Conservation (phyloP, 768 basidiomycete genomes). For the Boletellus sp. region DNA sequence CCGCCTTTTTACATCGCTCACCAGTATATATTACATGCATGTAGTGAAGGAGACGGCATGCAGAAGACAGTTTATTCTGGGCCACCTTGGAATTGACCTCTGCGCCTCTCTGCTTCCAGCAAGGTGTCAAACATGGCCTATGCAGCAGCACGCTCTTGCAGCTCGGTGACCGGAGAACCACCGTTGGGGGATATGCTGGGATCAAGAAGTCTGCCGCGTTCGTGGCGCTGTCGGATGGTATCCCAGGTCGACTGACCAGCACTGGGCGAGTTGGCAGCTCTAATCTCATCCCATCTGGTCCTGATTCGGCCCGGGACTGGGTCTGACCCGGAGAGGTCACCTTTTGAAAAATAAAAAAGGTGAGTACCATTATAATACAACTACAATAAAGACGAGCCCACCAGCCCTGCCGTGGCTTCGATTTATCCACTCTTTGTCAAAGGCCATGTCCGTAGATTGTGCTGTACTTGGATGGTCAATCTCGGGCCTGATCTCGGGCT, state of each 20-base stretch:
- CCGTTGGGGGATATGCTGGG: constrained; percentile 4
- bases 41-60: neutral
- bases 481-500: constrained; percentile 7
- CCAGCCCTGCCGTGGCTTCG: constrained; percentile 8
- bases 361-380: neutral
- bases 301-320: constrained; percentile 12
- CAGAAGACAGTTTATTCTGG: constrained; percentile 1
- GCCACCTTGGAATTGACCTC: constrained; percentile 21
- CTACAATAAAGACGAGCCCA: constrained; percentile 6
- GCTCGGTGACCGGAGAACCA: constrained; percentile 10
- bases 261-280: constrained; percentile 46
- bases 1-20: constrained; percentile 1
- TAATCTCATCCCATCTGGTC: constrained; percentile 66
- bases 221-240: constrained; percentile 55
- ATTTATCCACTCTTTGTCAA: constrained; percentile 20
- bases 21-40: constrained; percentile 6
- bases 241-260: constrained; percentile 62
- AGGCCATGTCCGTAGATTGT: constrained; percentile 3
- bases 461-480: neutral
- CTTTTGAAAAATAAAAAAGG: neutral
- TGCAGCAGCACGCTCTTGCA: constrained; percentile 38
- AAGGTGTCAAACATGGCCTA: constrained; percentile 59
- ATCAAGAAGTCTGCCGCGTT: constrained; percentile 29
- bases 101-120: constrained; percentile 53
- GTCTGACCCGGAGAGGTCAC: constrained; percentile 3